Conservation (phyloP, 306 rosid genomes). For the Cicer arietinum region DNA sequence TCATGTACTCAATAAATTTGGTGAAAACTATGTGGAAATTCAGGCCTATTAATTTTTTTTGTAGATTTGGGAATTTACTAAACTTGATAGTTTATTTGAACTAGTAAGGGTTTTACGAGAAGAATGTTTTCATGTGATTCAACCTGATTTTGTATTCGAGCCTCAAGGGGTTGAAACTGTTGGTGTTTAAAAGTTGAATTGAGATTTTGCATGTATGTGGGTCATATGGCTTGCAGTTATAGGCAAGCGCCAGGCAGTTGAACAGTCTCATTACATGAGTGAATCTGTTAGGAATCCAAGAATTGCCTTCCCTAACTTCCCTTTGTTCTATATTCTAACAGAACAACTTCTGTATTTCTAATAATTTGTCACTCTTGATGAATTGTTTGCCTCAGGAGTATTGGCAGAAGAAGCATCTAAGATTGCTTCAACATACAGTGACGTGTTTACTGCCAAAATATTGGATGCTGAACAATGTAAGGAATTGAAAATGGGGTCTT, state of each 20-base stretch:
- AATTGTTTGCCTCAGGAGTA: conserved; percentile 56
- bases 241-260: conserved; percentile 28
- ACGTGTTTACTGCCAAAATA: conserved; percentile 86
- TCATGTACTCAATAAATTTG: conserved; percentile 5
- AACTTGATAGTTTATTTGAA: conserved; percentile 12
- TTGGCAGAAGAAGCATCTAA: conserved; percentile 95
- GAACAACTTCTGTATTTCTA: conserved; percentile 11
- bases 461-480: conserved; percentile 79
- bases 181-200: not conserved
- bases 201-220: not conserved
- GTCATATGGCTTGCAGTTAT: conserved; percentile 3
- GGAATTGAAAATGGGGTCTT: conserved; percentile 98
- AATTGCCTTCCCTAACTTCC: too few species aligned
- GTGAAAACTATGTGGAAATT: not conserved
- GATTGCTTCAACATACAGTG: conserved; percentile 75
- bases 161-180: not conserved
- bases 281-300: not conserved
- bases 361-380: conserved; percentile 42
- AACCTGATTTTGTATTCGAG: not conserved
- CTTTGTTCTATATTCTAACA: too few species aligned
- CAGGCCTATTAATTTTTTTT: not conserved
- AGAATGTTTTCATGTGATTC: not conserved
- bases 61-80: not conserved
- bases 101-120: not conserved
- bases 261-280: conserved; percentile 25